Evolutionary conservation across 371 early-diverging fungal species (phyloP).

Genomic region (Capillidium rhysosporum): DNA sequence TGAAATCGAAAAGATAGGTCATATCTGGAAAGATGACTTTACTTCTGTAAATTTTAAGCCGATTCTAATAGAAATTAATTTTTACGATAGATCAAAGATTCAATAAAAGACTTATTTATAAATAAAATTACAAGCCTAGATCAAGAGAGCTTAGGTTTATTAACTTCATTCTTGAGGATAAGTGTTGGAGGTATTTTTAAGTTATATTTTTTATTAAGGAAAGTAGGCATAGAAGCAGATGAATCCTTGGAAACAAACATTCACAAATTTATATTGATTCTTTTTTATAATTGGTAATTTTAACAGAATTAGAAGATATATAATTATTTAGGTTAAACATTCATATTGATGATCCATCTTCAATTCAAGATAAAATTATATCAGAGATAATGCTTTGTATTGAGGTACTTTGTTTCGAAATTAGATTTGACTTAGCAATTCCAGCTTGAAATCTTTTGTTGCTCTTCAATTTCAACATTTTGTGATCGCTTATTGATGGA

Average conservation of each 20-base stretch:
- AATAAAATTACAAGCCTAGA: not conserved
- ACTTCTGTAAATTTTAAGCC: no score
- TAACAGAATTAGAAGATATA: no score
- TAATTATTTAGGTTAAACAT: not conserved
- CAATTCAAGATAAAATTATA: not conserved
- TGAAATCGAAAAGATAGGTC: no score
- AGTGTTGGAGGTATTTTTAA: not conserved
- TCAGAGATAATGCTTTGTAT: conserved; percentile 1
- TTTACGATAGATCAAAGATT: not conserved
- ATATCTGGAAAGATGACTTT: no score
- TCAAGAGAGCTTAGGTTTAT: not conserved
- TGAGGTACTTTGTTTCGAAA: not conserved
- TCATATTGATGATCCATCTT: not conserved
- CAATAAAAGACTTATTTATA: not conserved
- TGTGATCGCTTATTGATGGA: not conserved
- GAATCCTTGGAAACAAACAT: not conserved
- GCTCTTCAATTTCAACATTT: not conserved
- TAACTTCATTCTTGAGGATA: not conserved
- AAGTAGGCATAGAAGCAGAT: not conserved
- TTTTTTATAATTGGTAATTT: not conserved
- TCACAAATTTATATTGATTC: not conserved
- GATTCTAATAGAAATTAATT: no score
- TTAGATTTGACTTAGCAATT: not conserved
- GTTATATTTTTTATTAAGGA: not conserved
- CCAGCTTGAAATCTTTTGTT: not conserved